phyloP scores from a whole-genome alignment of 176 grass and related monocot species.

The Ensete ventricosum region DNA sequence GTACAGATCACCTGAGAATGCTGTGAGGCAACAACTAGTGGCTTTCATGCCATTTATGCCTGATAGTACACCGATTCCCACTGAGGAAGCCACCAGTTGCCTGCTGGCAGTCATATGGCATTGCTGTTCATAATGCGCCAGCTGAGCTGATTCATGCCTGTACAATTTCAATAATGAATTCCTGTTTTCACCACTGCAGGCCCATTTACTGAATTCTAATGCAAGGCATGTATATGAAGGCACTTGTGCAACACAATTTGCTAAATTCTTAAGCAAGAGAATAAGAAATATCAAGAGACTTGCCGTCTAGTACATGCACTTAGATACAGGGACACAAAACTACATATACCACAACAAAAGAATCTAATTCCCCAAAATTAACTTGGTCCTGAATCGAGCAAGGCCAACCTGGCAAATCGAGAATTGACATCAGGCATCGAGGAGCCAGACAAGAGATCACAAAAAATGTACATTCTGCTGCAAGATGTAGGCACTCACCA shows the following conservation, averaged over 20 bases:
- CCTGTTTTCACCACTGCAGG: background rate
- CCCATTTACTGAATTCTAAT: background rate
- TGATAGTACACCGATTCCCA: no score
- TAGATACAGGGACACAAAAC: background rate
- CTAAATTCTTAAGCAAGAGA: background rate
- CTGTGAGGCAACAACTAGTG: no score
- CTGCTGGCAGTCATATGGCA: background rate
- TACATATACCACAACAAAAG: slow-evolving; percentile 4
- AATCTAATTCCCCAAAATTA: background rate
- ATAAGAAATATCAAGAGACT: background rate
- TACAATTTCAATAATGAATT: background rate
- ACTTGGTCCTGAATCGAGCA: no score
- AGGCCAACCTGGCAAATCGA: background rate
- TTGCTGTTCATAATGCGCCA: background rate
- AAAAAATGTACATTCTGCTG: background rate
- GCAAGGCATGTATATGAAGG: no score
- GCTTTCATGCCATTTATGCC: no score
- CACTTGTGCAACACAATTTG: background rate
- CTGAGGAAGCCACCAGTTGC: background rate
- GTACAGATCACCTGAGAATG: no score
- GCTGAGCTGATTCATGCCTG: background rate
- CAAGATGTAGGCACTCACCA: background rate
- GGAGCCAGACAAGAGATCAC: background rate
- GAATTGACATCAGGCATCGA: background rate
- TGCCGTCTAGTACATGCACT: background rate